Base-by-base conservation (phyloP, 306 rosid species). In the Glycine soja region DNA sequence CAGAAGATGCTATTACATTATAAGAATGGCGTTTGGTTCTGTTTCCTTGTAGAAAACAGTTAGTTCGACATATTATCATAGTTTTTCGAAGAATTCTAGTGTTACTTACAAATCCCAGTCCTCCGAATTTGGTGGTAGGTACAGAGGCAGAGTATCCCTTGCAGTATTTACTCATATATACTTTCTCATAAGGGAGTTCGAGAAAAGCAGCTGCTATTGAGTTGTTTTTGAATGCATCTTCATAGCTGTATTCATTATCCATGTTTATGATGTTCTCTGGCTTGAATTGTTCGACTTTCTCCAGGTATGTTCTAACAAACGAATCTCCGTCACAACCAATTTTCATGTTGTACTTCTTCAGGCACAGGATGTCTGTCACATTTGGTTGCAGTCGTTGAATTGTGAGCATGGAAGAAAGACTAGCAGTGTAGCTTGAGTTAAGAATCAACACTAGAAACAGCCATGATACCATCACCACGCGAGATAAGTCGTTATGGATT, bases 361-460 rank as follows among this genome's bases (percentile, higher is more conserved):
- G 70, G 82, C 68, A 87, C 48, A 80, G 87, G 0, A 89, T 86
- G 78, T 78, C 79, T 2, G 85, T 82, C 10, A 81, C 81, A 83
- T 75, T 87, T 5, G 85, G 78, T 77, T 16, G 16, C 42, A 88
- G 64, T 43, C 84, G 80, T 69, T 84, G 85, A 11, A 91, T 88
- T 3, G 94, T 91, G 43, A 91, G 91, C 85, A 90, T 85, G 36
- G 97, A 91, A 77, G 97, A 90, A 10, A 91, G 89, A 80, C 89
- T 90, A 8, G 94, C 94, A 1, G 94, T 91, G 89, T 91, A 91
- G 83, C 94, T 88, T 24, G 97, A 88, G 78, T 53, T 86, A 38
- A 91, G 81, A 52, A 87, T 74, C 56, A 88, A 66, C 43, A 90
- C 97, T 46, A 91, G 81, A 77, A 90, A 87, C 3, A 91, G 82